These are phyloP conservation scores for Pythium pectinolyticum DNA, from an alignment of 352 stramenopile genomes.

Conservation along the genomic window DNA sequence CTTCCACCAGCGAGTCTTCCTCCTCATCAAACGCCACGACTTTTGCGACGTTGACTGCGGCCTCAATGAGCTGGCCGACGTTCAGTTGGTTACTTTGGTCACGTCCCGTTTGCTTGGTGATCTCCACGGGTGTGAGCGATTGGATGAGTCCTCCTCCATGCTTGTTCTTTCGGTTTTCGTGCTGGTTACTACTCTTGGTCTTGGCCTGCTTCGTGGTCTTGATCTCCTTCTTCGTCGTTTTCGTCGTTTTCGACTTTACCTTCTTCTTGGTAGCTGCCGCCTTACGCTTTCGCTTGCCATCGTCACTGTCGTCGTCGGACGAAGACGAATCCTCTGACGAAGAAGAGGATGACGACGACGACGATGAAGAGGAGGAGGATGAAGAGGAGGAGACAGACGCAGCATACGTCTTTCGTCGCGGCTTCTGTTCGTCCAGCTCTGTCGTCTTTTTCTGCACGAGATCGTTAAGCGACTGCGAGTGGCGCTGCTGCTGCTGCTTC, in stretches of 20 bases:
- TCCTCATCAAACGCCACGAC: slow-evolving; percentile 8
- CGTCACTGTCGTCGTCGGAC: too few relatives aligned
- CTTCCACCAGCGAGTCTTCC: slow-evolving; percentile 9
- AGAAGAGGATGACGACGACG: slow-evolving; percentile 15
- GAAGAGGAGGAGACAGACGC: neutral
- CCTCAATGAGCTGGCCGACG: slow-evolving; percentile 15
- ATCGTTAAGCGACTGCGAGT: neutral
- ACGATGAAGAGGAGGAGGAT: slow-evolving; percentile 6
- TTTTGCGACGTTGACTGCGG: slow-evolving; percentile 12
- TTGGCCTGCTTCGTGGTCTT: slow-evolving; percentile 13
- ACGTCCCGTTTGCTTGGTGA: slow-evolving; percentile 17
- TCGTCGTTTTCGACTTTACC: slow-evolving; percentile 1
- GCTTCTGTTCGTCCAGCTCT: neutral
- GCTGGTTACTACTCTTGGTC: slow-evolving; percentile 2
- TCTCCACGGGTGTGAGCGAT: slow-evolving; percentile 18
- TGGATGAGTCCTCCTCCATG: slow-evolving; percentile 15
- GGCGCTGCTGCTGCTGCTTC: neutral
- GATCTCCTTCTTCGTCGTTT: slow-evolving; percentile 17
- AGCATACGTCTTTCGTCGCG: slow-evolving; percentile 10
- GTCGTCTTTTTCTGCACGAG: neutral
- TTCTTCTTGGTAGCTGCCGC: too few relatives aligned
- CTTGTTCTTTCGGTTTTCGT: neutral
- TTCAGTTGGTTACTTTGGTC: slow-evolving; percentile 6
- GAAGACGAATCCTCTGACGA: slow-evolving; percentile 16
- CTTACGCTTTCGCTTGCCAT: too few relatives aligned